Conservation (phyloP, 2,329 filamentous ascomycete genomes). For the Alternaria postmessia region DNA sequence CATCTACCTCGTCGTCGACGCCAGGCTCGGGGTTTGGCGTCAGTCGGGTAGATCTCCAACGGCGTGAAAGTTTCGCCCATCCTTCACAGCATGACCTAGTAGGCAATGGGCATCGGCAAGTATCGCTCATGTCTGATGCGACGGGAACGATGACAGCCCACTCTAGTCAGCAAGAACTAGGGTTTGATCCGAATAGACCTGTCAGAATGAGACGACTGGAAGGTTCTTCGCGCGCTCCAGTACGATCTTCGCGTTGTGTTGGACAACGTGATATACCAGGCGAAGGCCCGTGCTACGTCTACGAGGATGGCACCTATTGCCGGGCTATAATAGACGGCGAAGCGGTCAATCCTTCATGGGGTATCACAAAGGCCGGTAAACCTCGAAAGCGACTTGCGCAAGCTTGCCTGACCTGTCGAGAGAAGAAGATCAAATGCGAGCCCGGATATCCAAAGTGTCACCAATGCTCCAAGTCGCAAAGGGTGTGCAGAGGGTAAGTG, state of each 20-base stretch:
- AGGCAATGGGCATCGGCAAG: constrained; percentile 30
- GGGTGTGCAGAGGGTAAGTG: constrained; percentile 74
- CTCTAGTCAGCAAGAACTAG: constrained; percentile 38
- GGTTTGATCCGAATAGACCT: constrained; percentile 36
- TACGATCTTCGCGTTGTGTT: constrained; percentile 46
- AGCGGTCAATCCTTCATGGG: constrained; percentile 88
- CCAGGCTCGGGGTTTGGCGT: constrained; percentile 31
- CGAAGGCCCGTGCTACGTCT: constrained; percentile 84
- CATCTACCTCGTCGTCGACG: constrained; percentile 35
- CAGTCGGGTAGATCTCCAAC: constrained; percentile 33
- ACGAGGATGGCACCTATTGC: constrained; percentile 84
- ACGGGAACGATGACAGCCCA: constrained; percentile 24
- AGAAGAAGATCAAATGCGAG: constrained; percentile 98
- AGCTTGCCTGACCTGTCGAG: constrained; percentile 89
- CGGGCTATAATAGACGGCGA: constrained; percentile 87
- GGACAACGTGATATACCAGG: constrained; percentile 69
- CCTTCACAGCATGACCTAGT: constrained; percentile 31
- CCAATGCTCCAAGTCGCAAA: constrained; percentile 90
- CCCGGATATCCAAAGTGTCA: constrained; percentile 86
- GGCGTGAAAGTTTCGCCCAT: constrained; percentile 34
- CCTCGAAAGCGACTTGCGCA: constrained; percentile 89
- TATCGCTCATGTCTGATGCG: constrained; percentile 39
- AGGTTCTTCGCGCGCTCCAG: constrained; percentile 42
- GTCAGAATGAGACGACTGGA: constrained; percentile 45
- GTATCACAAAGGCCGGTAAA: constrained; percentile 92